These are phyloP conservation scores for Onygenales sp. DNA, from an alignment of 2,329 filamentous ascomycete species.

Conservation along the genomic window DNA sequence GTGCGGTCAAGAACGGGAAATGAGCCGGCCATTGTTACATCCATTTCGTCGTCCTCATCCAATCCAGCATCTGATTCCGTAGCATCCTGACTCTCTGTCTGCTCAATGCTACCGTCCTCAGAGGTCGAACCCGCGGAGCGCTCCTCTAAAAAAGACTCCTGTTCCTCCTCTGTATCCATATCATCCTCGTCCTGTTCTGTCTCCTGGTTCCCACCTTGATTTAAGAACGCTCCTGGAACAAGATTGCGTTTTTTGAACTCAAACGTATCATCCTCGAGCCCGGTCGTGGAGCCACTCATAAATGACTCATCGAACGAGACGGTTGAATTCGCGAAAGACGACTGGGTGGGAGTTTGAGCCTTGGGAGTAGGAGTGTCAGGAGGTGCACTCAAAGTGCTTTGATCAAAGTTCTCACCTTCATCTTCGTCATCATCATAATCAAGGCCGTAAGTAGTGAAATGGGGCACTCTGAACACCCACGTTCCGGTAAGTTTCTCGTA, in stretches of 20 bases:
- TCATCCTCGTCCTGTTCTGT: slow-evolving; percentile 30
- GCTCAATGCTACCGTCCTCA: slow-evolving; percentile 27
- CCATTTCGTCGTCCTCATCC: slow-evolving; percentile 66
- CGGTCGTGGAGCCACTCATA: slow-evolving; percentile 25
- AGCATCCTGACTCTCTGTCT: slow-evolving; percentile 7
- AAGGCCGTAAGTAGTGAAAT: slow-evolving; percentile 92
- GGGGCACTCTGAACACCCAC: slow-evolving; percentile 89
- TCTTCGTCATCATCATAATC: slow-evolving; percentile 62
- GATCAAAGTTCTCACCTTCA: slow-evolving; percentile 36
- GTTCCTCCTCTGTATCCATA: slow-evolving; percentile 33
- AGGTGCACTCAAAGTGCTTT: slow-evolving; percentile 40
- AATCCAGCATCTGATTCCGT: slow-evolving; percentile 50
- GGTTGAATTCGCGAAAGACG: slow-evolving; percentile 21
- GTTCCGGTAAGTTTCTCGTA: slow-evolving; percentile 73
- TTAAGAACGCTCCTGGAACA: slow-evolving; percentile 74
- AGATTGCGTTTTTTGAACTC: slow-evolving; percentile 45
- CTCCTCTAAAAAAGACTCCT: slow-evolving; percentile 84
- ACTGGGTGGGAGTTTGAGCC: slow-evolving; percentile 20
- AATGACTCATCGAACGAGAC: slow-evolving; percentile 34
- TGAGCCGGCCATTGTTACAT: slow-evolving; percentile 60
- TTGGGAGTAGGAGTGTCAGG: slow-evolving; percentile 41
- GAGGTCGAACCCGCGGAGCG: slow-evolving; percentile 75
- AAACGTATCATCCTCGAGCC: slow-evolving; percentile 47
- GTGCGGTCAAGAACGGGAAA: slow-evolving; percentile 63
- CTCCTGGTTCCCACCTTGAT: slow-evolving; percentile 46